Evolutionary conservation across 2,329 filamentous ascomycete genomes (phyloP).

Genomic region (Bipolaris cookei): DNA sequence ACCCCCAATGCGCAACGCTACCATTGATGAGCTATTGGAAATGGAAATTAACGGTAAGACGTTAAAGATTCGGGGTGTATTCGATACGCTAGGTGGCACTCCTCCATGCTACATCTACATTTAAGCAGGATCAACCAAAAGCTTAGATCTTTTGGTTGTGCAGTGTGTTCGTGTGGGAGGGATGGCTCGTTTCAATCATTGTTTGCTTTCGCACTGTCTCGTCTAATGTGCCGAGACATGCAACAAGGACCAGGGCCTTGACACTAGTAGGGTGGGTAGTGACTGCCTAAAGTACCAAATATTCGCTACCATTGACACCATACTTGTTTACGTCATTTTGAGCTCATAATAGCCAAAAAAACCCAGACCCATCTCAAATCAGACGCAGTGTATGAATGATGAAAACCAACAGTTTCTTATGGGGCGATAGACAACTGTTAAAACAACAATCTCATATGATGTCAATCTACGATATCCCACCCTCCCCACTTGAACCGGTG

Average conservation of each 20-base stretch:
- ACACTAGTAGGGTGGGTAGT: background rate
- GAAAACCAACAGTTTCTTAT: too few relatives aligned
- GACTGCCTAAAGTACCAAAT: background rate
- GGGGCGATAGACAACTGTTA: background rate
- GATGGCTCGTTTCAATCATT: background rate
- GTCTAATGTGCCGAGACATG: background rate
- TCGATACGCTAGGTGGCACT: conserved; percentile 7
- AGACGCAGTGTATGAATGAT: background rate
- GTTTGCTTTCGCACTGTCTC: background rate
- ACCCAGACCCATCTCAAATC: background rate
- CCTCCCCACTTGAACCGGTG: background rate
- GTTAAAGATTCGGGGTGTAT: conserved; percentile 7
- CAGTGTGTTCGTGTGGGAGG: too few relatives aligned
- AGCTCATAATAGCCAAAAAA: background rate
- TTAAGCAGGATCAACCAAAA: background rate
- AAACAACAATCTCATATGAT: background rate
- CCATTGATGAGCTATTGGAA: conserved; percentile 10
- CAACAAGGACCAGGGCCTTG: background rate
- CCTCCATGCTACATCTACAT: conserved; percentile 7
- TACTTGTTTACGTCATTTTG: background rate
- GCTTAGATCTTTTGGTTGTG: too few relatives aligned
- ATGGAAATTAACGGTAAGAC: conserved; percentile 7
- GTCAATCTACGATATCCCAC: background rate
- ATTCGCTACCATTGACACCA: background rate
- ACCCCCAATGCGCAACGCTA: conserved; percentile 8